Conservation (phyloP, 345 rosid genomes). For the Eucalyptus sp. region DNA sequence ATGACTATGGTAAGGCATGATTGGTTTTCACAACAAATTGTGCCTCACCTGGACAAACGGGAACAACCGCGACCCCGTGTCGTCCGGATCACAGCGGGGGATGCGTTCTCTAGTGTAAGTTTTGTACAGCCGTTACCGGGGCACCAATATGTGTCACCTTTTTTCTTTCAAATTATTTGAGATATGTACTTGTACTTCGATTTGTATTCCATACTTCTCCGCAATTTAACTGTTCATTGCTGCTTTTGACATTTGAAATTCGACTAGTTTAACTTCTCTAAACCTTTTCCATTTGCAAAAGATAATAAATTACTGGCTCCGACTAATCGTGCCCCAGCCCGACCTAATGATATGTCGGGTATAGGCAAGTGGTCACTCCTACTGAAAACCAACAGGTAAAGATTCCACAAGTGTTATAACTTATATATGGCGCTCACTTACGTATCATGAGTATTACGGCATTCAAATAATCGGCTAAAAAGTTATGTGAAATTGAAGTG, state of each 20-base stretch:
- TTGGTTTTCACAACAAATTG: neutral
- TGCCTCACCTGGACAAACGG: neutral
- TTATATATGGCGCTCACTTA: accelerated
- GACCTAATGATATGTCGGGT: accelerated
- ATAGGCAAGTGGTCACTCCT: accelerated
- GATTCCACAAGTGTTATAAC: accelerated
- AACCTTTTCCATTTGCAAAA: no score
- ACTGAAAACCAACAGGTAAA: accelerated
- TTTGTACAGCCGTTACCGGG: neutral
- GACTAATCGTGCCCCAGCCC: accelerated
- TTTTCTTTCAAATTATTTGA: neutral
- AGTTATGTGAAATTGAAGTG: accelerated
- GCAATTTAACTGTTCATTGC: neutral
- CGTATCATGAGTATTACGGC: accelerated
- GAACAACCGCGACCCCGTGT: neutral
- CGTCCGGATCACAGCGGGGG: neutral
- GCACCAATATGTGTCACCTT: neutral
- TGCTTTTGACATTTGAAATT: neutral
- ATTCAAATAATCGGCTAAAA: accelerated
- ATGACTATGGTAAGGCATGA: neutral
- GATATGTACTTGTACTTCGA: no score
- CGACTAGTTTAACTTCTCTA: neutral
- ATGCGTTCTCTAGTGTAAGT: neutral
- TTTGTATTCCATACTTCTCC: neutral
- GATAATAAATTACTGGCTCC: accelerated